Percentiles rank a stretch among this genome's conserved stretches.
phyloP scores from a whole-genome alignment of 2,329 filamentous ascomycete species.

The Clarireedia homoeocarpa region DNA sequence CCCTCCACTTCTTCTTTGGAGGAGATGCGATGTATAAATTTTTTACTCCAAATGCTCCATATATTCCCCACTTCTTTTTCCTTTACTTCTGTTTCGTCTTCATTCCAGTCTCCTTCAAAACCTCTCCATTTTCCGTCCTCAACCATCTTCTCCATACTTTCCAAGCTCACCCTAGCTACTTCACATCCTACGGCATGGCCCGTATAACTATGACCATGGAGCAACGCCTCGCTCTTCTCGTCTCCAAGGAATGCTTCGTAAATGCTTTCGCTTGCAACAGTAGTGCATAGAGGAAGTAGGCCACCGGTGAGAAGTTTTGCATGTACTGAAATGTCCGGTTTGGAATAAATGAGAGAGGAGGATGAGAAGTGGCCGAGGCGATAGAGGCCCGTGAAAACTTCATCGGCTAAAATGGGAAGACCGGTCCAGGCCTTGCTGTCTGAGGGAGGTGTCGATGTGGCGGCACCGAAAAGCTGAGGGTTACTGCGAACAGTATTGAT shows the following conservation, averaged over 20 bases:
- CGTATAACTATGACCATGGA: slow-evolving; percentile 84
- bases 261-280: slow-evolving; percentile 64
- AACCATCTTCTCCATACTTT: slow-evolving; percentile 52
- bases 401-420: slow-evolving; percentile 74
- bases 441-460: slow-evolving; percentile 4
- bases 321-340: slow-evolving; percentile 72
- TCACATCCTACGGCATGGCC: slow-evolving; percentile 76
- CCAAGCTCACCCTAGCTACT: slow-evolving; percentile 62
- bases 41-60: slow-evolving; percentile 66
- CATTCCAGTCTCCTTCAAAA: background rate
- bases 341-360: slow-evolving; percentile 57
- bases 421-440: slow-evolving; percentile 52
- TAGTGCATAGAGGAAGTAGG: slow-evolving; percentile 68
- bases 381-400: slow-evolving; percentile 82
- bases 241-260: slow-evolving; percentile 63
- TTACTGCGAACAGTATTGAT: slow-evolving; percentile 57
- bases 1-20: slow-evolving; percentile 47
- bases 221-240: slow-evolving; percentile 69
- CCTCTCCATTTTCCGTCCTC: slow-evolving; percentile 28
- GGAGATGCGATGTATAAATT: slow-evolving; percentile 53
- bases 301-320: slow-evolving; percentile 81
- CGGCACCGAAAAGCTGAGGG: slow-evolving; percentile 26
- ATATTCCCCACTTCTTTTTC: slow-evolving; percentile 13
- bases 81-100: background rate
- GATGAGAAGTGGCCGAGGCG: slow-evolving; percentile 67